Evolutionary conservation across 441 rosid genomes (phyloP), one percentile per base, ranked within the genome.

Genomic region (Hypseocharis bilobata): DNA sequence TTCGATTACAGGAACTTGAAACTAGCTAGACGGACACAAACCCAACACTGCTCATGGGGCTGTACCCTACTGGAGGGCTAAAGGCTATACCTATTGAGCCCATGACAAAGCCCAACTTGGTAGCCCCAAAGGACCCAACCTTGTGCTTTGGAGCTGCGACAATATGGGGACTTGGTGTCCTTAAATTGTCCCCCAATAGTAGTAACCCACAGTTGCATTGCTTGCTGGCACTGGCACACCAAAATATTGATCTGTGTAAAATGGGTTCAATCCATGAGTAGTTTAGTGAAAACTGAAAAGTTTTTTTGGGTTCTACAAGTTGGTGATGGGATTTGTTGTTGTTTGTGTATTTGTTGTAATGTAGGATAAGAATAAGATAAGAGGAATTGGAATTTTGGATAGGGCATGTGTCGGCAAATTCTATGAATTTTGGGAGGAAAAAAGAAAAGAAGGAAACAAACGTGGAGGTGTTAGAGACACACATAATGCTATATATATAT

Each of bases 201-300:
- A 30, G 6, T 7, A 19, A n/a, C 10, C 8, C 19, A 30, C 36
- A 30, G n/a, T n/a, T n/a, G n/a, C n/a, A 30, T 2, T 54, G 7
- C 55, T 52, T 59, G 72, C 51, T 72, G 56, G 68, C 69, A 66
- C n/a, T n/a, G n/a, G n/a, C n/a, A n/a, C n/a, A n/a, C 20, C 51
- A 14, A 44, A 11, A 3, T 2, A 16, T 19, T 44, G 1, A 0
- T 0, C 14, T 44, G 16, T 16, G 17, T 16, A 14, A 0, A 0
- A n/a, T n/a, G 20, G 20, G 51, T 16, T 44, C 16, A 20, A 4
- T 44, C 3, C 16, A 1, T 40, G 32, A 23, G 38, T n/a, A 11
- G 47, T 16, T 14, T 0, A 25, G n/a, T n/a, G n/a, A n/a, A n/a
- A n/a, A n/a, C n/a, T n/a, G n/a, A 10, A 42, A 42, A 42, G 11